These are phyloP conservation scores for Aspergillus ostianus DNA, from an alignment of 495 filamentous ascomycete genomes.

Conservation along the genomic window DNA sequence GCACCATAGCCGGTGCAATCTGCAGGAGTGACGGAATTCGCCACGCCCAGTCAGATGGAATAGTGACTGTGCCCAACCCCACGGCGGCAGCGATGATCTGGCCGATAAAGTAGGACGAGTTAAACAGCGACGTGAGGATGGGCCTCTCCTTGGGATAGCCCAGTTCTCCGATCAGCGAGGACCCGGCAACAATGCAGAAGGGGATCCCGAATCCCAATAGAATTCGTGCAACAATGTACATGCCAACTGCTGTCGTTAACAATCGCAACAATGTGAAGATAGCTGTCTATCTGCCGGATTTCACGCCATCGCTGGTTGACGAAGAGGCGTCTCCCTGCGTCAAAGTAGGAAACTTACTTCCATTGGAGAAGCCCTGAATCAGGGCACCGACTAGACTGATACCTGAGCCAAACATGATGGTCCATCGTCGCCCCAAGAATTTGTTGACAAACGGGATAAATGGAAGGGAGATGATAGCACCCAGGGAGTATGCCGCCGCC, in stretches of 20 bases:
- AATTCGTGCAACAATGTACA: slow-evolving; percentile 66
- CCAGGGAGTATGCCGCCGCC: slow-evolving; percentile 31
- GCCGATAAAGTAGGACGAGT: slow-evolving; percentile 63
- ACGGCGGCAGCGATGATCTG: slow-evolving; percentile 58
- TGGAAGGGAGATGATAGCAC: slow-evolving; percentile 56
- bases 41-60: slow-evolving; percentile 62
- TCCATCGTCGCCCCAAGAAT: slow-evolving; percentile 52
- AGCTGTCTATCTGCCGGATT: too few relatives aligned
- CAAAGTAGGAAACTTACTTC: slow-evolving; percentile 12
- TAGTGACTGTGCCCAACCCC: slow-evolving; percentile 55
- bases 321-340: too few relatives aligned
- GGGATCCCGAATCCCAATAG: slow-evolving; percentile 65
- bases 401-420: slow-evolving; percentile 58
- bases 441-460: slow-evolving; percentile 60
- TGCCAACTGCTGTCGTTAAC: slow-evolving; percentile 43
- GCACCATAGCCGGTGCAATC: slow-evolving; percentile 36
- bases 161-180: slow-evolving; percentile 63
- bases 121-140: slow-evolving; percentile 65
- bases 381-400: slow-evolving; percentile 58
- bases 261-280: not conserved
- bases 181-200: slow-evolving; percentile 63
- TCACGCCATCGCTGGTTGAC: too few relatives aligned
- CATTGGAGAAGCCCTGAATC: slow-evolving; percentile 47
- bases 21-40: slow-evolving; percentile 61
- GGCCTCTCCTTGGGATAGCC: slow-evolving; percentile 65